Evolutionary conservation across 2,329 filamentous ascomycete species (phyloP).

Genomic region (Cladosporium sp.): DNA sequence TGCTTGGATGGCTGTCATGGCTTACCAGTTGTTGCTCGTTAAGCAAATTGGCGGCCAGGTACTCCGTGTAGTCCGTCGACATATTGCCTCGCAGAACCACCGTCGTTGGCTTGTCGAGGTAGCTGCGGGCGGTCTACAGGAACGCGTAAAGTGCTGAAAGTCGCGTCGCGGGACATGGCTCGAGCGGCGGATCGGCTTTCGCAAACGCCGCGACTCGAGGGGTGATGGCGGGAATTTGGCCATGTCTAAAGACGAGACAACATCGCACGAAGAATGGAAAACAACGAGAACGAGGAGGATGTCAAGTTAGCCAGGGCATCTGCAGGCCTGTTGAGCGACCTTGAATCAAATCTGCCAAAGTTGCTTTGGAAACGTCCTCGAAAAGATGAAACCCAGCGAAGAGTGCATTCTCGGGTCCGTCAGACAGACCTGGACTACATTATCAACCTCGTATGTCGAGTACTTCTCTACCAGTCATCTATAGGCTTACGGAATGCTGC

Average conservation of each 20-base stretch:
- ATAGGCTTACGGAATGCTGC: not conserved
- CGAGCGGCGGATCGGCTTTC: not conserved
- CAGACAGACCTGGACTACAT: slow-evolving; percentile 36
- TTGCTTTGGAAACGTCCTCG: slow-evolving; percentile 32
- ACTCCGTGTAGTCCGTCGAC: slow-evolving; percentile 58
- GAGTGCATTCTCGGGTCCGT: slow-evolving; percentile 34
- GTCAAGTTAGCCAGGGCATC: slow-evolving; percentile 41
- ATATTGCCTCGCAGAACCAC: slow-evolving; percentile 21
- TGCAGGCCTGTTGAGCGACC: slow-evolving; percentile 26
- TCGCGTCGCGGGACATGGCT: slow-evolving; percentile 7
- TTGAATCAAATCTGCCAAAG: slow-evolving; percentile 39
- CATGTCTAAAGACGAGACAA: too few species aligned
- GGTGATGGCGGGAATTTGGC: too few species aligned
- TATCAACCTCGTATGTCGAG: slow-evolving; percentile 28
- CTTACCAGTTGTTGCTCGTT: slow-evolving; percentile 67
- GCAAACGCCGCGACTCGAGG: too few species aligned
- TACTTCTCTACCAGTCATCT: not conserved
- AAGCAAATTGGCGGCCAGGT: slow-evolving; percentile 68
- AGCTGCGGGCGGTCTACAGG: not conserved
- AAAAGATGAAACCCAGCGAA: slow-evolving; percentile 17
- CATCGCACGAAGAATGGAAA: slow-evolving; percentile 10
- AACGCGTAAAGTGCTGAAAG: slow-evolving; percentile 17
- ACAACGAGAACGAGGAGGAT: slow-evolving; percentile 39
- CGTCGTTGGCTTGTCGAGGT: not conserved
- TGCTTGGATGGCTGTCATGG: slow-evolving; percentile 10